phyloP scores from a whole-genome alignment of 129 eudicot species.

The Flaveria bidentis region DNA sequence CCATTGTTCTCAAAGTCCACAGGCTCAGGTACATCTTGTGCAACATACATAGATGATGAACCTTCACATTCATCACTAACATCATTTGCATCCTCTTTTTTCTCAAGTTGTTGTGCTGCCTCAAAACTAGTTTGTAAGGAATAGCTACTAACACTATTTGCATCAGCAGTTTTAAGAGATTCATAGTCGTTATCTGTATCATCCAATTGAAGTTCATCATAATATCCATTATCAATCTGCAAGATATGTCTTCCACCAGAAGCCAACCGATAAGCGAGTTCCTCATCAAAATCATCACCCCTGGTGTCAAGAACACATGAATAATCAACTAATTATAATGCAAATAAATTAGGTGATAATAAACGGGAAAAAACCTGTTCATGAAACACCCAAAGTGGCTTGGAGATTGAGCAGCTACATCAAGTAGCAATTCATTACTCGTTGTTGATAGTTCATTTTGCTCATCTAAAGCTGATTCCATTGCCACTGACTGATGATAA shows the following conservation, averaged over 20 bases:
- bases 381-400: conserved; percentile 39
- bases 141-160: conserved; percentile 47
- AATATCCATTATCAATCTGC: conserved; percentile 50
- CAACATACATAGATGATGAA: conserved; percentile 67
- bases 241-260: conserved; percentile 43
- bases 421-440: conserved; percentile 38
- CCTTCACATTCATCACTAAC: conserved; percentile 77
- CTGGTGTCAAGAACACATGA: conserved; percentile 38
- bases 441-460: conserved; percentile 37
- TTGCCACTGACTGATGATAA: conserved; percentile 50
- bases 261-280: conserved; percentile 48
- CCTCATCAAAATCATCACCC: conserved; percentile 76
- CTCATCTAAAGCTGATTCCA: conserved; percentile 48
- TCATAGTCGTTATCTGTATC: conserved; percentile 47
- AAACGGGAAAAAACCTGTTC: conserved; percentile 56
- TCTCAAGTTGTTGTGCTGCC: conserved; percentile 46
- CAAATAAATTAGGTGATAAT: background rate
- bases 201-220: conserved; percentile 47
- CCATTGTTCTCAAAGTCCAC: conserved; percentile 97
- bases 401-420: conserved; percentile 37
- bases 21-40: conserved; percentile 73
- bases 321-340: background rate
- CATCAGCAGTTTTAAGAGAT: conserved; percentile 48
- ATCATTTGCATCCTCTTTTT: conserved; percentile 51
- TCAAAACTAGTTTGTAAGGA: conserved; percentile 49